Conservation (phyloP, 257 asterid genomes). For the Cynanchum wilfordii region DNA sequence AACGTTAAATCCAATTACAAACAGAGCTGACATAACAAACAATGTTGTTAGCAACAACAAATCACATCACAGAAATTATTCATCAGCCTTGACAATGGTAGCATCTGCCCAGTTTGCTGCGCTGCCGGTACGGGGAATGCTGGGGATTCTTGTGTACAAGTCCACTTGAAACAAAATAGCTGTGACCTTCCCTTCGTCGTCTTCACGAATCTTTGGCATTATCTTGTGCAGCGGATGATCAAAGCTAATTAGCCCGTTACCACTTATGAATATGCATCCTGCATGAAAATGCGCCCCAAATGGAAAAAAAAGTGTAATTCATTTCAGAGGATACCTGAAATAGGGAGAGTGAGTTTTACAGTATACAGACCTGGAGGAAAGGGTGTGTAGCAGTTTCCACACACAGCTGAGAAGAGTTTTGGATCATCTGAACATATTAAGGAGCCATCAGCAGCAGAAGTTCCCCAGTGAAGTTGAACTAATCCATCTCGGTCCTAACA, state of each 20-base stretch:
- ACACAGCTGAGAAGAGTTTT: conserved; percentile 40
- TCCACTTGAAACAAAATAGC: conserved; percentile 57
- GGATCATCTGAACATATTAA: conserved; percentile 63
- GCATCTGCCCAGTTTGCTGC: conserved; percentile 55
- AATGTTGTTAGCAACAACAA: not conserved
- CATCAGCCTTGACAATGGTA: conserved; percentile 7
- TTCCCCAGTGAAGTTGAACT: conserved; percentile 69
- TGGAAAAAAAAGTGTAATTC: not conserved
- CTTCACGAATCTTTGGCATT: conserved; percentile 39
- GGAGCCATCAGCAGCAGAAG: conserved; percentile 48
- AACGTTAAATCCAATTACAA: not conserved
- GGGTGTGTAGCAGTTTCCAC: conserved; percentile 52
- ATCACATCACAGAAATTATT: not conserved
- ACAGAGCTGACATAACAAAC: not conserved
- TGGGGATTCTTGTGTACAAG: conserved; percentile 38
- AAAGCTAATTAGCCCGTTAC: conserved; percentile 40
- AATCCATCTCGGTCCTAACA: conserved; percentile 55
- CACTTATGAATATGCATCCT: conserved; percentile 60
- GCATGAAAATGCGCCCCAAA: conserved; percentile 6
- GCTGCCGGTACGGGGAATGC: conserved; percentile 62
- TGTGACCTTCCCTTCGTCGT: conserved; percentile 34
- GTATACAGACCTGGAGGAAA: conserved; percentile 56
- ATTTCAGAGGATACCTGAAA: not conserved
- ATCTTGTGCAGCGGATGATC: conserved; percentile 59
- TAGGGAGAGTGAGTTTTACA: not conserved